A percentile compares a stretch with the other conserved stretches of the same genome.
Conservation (phyloP, 305 asterid species). For the Fraxinus greggii region DNA sequence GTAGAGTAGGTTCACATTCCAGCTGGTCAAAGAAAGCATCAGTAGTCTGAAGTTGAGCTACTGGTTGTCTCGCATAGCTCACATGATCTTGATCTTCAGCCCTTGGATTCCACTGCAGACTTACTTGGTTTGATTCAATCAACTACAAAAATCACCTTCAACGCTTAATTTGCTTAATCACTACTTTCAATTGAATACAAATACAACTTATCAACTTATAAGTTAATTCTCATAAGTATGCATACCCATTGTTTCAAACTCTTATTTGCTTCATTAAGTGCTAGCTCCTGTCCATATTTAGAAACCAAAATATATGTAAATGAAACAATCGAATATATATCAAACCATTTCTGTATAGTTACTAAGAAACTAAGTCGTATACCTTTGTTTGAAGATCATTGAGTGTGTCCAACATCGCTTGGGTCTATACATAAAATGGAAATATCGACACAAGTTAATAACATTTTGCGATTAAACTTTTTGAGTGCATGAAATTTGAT, state of each 20-base stretch:
- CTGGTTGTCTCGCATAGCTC: conserved; percentile 58
- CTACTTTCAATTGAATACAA: not conserved
- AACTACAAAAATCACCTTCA: conserved; percentile 35
- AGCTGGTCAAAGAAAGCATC: conserved; percentile 76
- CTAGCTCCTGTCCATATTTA: conserved; percentile 60
- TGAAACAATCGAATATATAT: not conserved
- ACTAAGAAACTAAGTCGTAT: not conserved
- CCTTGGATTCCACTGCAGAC: conserved; percentile 77
- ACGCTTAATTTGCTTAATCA: not conserved
- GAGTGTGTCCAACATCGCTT: conserved; percentile 85
- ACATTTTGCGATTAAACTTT: not conserved
- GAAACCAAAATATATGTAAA: not conserved
- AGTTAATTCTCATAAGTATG: not conserved
- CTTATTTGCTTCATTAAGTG: conserved; percentile 86
- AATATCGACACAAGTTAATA: not conserved
- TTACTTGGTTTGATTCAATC: conserved; percentile 76
- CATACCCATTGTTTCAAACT: conserved; percentile 81
- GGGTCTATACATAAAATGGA: conserved; percentile 49
- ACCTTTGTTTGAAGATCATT: conserved; percentile 85
- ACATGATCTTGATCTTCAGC: conserved; percentile 39
- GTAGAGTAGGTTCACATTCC: conserved; percentile 90
- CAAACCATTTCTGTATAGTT: not conserved
- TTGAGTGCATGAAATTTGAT: not conserved
- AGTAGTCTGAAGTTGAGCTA: conserved; percentile 44
- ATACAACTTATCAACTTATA: not conserved